A percentile compares a stretch with the other conserved stretches of the same genome.
These are phyloP conservation scores for Patellaria atrata DNA, from an alignment of 495 filamentous ascomycete species.

Conservation along the genomic window DNA sequence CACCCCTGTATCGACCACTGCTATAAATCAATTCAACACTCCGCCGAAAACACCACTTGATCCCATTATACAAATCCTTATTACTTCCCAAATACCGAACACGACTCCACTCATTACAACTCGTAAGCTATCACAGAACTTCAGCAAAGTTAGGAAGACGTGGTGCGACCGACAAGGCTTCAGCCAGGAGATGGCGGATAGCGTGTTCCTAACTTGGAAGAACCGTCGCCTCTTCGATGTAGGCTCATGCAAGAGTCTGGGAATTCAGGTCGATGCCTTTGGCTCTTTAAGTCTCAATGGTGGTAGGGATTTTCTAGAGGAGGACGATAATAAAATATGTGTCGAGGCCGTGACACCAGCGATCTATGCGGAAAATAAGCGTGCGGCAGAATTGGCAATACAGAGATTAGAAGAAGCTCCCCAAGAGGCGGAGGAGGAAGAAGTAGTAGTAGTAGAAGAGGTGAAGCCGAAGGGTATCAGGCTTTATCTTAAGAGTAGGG, in stretches of 20 bases:
- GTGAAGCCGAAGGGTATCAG: constrained; percentile 31
- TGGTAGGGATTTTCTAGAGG: constrained; percentile 22
- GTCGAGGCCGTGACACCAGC: constrained; percentile 49
- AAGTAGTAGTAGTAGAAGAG: constrained; percentile 24
- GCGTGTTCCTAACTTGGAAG: constrained; percentile 68
- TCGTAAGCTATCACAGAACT: constrained; percentile 47
- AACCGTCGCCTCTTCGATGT: constrained; percentile 55
- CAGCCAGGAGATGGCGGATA: constrained; percentile 28
- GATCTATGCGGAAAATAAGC: constrained; percentile 23
- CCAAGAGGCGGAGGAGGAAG: constrained; percentile 28
- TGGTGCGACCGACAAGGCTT: constrained; percentile 55
- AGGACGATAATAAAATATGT: constrained; percentile 13
- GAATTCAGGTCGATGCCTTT: constrained; percentile 33
- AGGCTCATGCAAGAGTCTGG: constrained; percentile 56
- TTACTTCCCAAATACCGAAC: constrained; percentile 48
- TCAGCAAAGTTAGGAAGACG: constrained; percentile 48
- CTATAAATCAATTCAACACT: not conserved
- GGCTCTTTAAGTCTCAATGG: constrained; percentile 26
- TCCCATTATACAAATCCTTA: constrained; percentile 52
- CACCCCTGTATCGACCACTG: constrained; percentile 3
- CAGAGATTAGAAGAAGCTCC: constrained; percentile 22
- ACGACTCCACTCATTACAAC: constrained; percentile 50
- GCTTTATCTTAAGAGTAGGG: constrained; percentile 46
- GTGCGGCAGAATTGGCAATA: not conserved
- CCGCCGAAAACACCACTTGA: constrained; percentile 13